These are phyloP conservation scores for Chlorella sp. DNA, from an alignment of 139 green algal species.

Conservation along the genomic window DNA sequence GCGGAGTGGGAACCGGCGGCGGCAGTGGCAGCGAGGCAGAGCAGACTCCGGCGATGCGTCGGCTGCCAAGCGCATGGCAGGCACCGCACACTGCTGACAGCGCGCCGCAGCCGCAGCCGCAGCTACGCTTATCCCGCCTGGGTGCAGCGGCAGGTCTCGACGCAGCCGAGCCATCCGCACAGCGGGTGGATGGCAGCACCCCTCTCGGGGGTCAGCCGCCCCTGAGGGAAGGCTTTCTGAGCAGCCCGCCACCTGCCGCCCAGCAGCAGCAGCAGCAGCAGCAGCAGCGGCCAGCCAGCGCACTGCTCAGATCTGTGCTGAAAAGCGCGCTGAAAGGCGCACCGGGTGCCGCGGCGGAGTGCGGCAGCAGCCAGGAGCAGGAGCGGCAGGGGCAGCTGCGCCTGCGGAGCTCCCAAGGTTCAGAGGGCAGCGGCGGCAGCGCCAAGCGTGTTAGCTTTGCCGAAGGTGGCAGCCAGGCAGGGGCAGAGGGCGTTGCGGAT, in stretches of 20 bases:
- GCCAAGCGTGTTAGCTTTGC: slow-evolving; percentile 32
- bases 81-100: neutral
- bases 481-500: no score
- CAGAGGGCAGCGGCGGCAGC: slow-evolving; percentile 27
- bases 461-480: neutral
- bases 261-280: slow-evolving; percentile 6
- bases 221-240: neutral
- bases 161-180: neutral
- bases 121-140: neutral
- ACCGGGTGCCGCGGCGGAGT: neutral
- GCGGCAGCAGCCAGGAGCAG: neutral
- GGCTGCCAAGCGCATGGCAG: neutral
- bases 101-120: neutral
- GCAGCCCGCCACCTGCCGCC: neutral
- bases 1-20: neutral
- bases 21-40: neutral
- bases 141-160: neutral
- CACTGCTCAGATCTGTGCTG: slow-evolving; percentile 29
- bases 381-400: neutral
- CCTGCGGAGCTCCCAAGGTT: neutral
- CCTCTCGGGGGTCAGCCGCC: neutral
- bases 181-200: neutral
- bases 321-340: slow-evolving; percentile 16
- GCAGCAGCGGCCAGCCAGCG: slow-evolving; percentile 1
- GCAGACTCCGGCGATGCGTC: neutral